Evolutionary conservation across 2,329 filamentous ascomycete genomes (phyloP), one percentile per base, ranked within the genome.

Genomic region (Pyrenophora seminiperda): DNA sequence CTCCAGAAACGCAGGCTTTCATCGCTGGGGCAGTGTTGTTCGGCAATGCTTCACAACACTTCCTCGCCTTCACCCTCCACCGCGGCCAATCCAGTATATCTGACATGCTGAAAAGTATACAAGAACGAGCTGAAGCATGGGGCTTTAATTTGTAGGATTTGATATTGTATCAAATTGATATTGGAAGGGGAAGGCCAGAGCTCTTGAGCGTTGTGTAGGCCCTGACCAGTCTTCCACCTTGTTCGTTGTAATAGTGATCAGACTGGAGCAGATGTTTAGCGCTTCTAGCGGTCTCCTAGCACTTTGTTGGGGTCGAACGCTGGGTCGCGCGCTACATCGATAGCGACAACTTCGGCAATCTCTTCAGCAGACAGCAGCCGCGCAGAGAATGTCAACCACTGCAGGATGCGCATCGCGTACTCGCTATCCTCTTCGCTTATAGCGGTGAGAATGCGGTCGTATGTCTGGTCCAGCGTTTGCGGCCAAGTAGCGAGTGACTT

Each of bases 271-370:
- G 37, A 72, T 65, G 20, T 53, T 50, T 10, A 70, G 34, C n/a
- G 53, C 61, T 31, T 71, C 69, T 19, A 59, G 38, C 2, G 70
- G 43, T 75, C 71, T 41, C 67, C 58, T 18, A 74, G 44, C 17
- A 73, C 58, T 32, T 68, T 59, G 24, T 74, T 62, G 5, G 58
- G 56, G 17, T 76, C 63, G 32, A 76, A 73, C 2, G 54, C 58
- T 15, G 61, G 59, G 10, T 59, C 38, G 6, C 55, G 51, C 19
- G 54, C 49, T 3, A 63, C 44, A 19, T 75, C 58, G 15, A 70
- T 61, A 7, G 66, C 67, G 7, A 57, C 49, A 1, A 61, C 49
- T 50, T 70, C 63, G 0, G 61, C 57, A 7, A 68, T 17, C 27
- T 71, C 64, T 24, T 59, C 41, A 7, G 65, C 10, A 2, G 24